Evolutionary conservation across 805 yeast species (phyloP).

Genomic region (Saccharomycopsis sp.): DNA sequence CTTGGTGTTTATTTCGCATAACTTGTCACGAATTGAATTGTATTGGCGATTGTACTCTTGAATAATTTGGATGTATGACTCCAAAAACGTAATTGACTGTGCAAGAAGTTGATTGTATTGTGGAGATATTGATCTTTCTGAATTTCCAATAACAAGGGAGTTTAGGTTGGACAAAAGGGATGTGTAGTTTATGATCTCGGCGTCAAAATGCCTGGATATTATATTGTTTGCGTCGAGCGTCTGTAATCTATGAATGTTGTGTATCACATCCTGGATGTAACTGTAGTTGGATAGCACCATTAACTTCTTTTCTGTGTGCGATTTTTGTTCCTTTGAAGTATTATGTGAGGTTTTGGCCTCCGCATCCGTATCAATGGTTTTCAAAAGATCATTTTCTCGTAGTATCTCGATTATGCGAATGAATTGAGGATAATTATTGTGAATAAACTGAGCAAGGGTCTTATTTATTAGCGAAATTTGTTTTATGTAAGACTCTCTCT

Average conservation of each 20-base stretch:
- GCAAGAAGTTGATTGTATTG: slow-evolving; percentile 4
- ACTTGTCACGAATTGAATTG: background rate
- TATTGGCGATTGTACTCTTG: slow-evolving; percentile 2
- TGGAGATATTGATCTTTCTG: background rate
- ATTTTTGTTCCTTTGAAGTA: background rate
- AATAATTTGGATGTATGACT: slow-evolving; percentile 3
- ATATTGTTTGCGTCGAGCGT: slow-evolving; percentile 2
- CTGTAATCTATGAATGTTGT: background rate
- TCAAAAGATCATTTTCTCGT: background rate
- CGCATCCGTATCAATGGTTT: background rate
- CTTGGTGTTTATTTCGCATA: background rate
- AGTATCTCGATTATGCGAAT: background rate
- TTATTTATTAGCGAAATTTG: background rate
- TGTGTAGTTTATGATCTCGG: background rate
- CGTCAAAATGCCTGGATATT: slow-evolving; percentile 1
- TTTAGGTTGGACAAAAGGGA: background rate
- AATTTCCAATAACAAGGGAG: background rate
- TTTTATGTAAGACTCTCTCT: background rate
- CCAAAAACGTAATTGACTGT: slow-evolving; percentile 3
- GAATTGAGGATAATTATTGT: slow-evolving; percentile 1
- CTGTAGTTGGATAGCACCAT: slow-evolving; percentile 5
- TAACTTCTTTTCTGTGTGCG: slow-evolving; percentile 1
- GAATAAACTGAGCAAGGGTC: slow-evolving; percentile 1
- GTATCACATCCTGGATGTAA: background rate
- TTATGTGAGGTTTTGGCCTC: background rate